A percentile compares a stretch with the other conserved stretches of the same genome.
These are phyloP conservation scores for Zasmidium citrigriseum DNA, from an alignment of 2,329 filamentous ascomycete genomes.

Conservation along the genomic window DNA sequence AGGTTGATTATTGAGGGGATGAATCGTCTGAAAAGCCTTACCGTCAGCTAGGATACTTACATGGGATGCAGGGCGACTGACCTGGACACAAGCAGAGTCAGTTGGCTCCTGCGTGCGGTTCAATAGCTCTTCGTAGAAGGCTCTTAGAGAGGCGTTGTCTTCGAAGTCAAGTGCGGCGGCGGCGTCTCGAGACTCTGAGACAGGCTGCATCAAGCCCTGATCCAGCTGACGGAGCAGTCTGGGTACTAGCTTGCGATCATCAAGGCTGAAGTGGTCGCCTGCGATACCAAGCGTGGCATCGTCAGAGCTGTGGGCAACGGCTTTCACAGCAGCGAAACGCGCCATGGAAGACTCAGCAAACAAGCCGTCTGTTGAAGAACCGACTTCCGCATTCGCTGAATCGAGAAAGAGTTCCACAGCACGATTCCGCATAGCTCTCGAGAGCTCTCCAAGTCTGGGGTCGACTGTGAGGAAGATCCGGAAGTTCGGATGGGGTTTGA, in stretches of 20 bases:
- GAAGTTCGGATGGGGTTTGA: slow-evolving; percentile 83
- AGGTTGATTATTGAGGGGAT: slow-evolving; percentile 50
- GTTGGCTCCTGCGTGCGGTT: slow-evolving; percentile 34
- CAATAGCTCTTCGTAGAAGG: slow-evolving; percentile 35
- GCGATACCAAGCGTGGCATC: slow-evolving; percentile 2
- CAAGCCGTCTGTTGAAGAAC: slow-evolving; percentile 19
- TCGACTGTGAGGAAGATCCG: slow-evolving; percentile 93
- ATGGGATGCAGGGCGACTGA: slow-evolving; percentile 29
- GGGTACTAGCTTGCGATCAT: slow-evolving; percentile 19
- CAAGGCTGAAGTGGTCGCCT: slow-evolving; percentile 26
- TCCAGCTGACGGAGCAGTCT: slow-evolving; percentile 21
- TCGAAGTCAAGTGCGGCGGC: neutral
- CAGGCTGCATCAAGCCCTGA: slow-evolving; percentile 17
- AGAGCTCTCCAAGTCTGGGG: slow-evolving; percentile 87
- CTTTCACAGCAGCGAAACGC: slow-evolving; percentile 24
- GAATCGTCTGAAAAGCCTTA: slow-evolving; percentile 41
- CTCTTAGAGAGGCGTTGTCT: slow-evolving; percentile 14
- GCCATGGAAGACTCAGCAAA: slow-evolving; percentile 32
- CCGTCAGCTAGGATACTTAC: slow-evolving; percentile 39
- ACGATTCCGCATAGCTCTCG: slow-evolving; percentile 93
- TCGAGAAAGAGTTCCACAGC: slow-evolving; percentile 82
- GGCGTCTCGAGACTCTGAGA: neutral
- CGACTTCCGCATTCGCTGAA: neutral
- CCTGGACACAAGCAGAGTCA: slow-evolving; percentile 44
- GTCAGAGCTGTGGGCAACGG: neutral